Conservation (phyloP, 805 yeast species). For the Starmerella davenportii region DNA sequence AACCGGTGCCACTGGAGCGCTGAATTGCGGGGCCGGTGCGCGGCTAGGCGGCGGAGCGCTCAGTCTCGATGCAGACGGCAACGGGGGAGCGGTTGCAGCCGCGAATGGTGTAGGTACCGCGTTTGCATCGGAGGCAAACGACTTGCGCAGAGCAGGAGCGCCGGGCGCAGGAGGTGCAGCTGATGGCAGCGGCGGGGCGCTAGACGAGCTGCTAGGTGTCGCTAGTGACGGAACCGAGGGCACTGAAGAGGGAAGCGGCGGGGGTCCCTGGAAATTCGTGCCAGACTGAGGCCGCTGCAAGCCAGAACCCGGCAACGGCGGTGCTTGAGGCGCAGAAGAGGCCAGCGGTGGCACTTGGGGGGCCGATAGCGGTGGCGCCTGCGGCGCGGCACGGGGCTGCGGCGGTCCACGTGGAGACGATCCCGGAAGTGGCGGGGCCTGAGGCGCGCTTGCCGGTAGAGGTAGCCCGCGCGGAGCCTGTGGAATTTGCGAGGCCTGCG, state of each 20-base stretch:
- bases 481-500: no score
- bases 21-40: background rate
- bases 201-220: conserved; percentile 3
- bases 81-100: conserved; percentile 18
- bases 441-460: no score
- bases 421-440: conserved; percentile 8
- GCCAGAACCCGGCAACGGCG: background rate
- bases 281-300: conserved; percentile 1
- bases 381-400: background rate
- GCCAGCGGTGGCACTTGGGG: conserved; percentile 6
- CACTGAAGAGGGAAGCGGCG: no score
- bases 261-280: no score
- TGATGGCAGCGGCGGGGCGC: conserved; percentile 16
- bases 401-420: conserved; percentile 1
- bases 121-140: no score
- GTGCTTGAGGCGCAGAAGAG: conserved; percentile 3
- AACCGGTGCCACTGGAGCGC: conserved; percentile 16
- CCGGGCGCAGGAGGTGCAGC: no score
- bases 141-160: no score
- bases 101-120: no score
- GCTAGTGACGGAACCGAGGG: no score
- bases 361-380: conserved; percentile 2
- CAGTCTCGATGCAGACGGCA: background rate
- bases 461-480: no score
- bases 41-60: background rate